phyloP scores from a whole-genome alignment of 768 basidiomycete genomes.

The Termitomyces sp. region DNA sequence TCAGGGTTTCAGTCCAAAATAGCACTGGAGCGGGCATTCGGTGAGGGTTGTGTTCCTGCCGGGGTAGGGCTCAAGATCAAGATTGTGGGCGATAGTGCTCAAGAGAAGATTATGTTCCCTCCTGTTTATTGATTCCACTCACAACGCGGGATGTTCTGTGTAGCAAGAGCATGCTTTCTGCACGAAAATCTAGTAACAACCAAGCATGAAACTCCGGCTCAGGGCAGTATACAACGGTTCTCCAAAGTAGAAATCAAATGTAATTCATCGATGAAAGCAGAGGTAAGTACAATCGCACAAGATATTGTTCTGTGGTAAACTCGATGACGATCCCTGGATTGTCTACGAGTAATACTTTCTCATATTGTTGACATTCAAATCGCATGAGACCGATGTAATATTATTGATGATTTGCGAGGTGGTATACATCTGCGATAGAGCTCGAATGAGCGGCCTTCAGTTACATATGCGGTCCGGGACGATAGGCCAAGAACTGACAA shows the following conservation, averaged over 20 bases:
- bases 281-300: neutral
- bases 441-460: too few relatives aligned
- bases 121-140: constrained; percentile 21
- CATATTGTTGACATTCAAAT: too few relatives aligned
- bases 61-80: constrained; percentile 70
- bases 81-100: constrained; percentile 43
- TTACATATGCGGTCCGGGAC: too few relatives aligned
- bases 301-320: neutral
- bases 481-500: neutral
- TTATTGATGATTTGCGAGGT: too few relatives aligned
- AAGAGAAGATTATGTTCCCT: constrained; percentile 36
- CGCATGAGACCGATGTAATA: too few relatives aligned
- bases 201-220: neutral
- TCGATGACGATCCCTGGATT: neutral
- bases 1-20: constrained; percentile 77
- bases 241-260: neutral
- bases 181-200: neutral
- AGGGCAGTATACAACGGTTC: neutral
- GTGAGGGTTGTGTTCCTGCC: constrained; percentile 74
- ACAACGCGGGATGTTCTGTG: neutral
- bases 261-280: neutral
- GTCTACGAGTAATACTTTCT: too few relatives aligned
- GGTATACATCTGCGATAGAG: too few relatives aligned
- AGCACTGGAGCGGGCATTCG: constrained; percentile 64
- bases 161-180: too few relatives aligned